A percentile compares a stretch with the other conserved stretches of the same genome.
These are phyloP conservation scores for Candida peoriensis DNA, from an alignment of 805 yeast species.

Conservation along the genomic window DNA sequence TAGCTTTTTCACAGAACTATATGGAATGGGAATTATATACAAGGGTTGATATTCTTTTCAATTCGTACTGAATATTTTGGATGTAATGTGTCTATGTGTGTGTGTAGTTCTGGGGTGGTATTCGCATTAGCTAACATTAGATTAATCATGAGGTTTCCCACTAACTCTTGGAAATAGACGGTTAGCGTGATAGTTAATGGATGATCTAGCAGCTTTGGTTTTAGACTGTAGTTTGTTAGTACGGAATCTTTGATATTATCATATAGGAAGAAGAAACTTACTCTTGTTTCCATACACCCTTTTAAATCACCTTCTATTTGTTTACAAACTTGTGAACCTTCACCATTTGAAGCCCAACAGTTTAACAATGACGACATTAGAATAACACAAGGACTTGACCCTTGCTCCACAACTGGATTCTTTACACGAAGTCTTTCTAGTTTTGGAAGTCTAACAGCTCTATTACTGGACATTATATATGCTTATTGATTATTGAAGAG, in stretches of 20 bases:
- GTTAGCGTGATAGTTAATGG: constrained; percentile 49
- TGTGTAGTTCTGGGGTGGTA: no score
- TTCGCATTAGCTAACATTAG: background rate
- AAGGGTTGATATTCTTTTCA: no score
- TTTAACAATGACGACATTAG: constrained; percentile 79
- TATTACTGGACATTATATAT: constrained; percentile 33
- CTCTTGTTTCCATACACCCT: constrained; percentile 55
- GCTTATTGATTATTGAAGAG: no score
- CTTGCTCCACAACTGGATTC: constrained; percentile 50
- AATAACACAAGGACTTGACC: constrained; percentile 70
- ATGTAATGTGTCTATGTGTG: no score
- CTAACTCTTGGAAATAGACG: constrained; percentile 44
- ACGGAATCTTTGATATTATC: no score
- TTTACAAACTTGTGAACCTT: constrained; percentile 65
- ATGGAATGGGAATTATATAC: no score
- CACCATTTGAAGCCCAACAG: constrained; percentile 97
- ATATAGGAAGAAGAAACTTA: no score
- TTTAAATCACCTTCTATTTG: constrained; percentile 66
- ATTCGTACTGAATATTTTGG: no score
- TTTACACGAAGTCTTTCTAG: constrained; percentile 69
- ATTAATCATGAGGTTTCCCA: constrained; percentile 41
- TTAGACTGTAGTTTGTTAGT: no score
- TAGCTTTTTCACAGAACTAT: no score
- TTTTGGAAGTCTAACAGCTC: constrained; percentile 55
- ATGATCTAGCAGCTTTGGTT: constrained; percentile 29